Base-by-base conservation (phyloP, 2,329 filamentous ascomycete species). In the Atkinsonella texensis region DNA sequence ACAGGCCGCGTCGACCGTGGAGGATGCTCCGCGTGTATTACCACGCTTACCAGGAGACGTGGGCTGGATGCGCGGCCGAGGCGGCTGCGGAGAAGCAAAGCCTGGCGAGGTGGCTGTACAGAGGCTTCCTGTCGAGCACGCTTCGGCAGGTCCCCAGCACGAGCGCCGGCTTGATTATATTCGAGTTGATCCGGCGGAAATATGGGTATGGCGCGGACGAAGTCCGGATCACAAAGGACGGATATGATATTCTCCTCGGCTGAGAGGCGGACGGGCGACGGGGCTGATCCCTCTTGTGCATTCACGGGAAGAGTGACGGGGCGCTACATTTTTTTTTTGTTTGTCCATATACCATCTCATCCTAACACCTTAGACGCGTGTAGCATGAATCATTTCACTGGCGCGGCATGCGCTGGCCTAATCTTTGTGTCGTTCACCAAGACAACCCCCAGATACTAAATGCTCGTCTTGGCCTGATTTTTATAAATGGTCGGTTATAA, bases 131-230 rank as follows among this genome's bases (percentile, higher is more conserved):
- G 74, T 79, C 79, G 76, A 83, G 77, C 50, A 85, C 85, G 0
- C 75, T 89, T 49, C 73, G 83, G 5, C 85, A 89, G 66, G 83
- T 87, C 2, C 86, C 86, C 0, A 87, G 84, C 62, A 89, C 86
- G 2, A 85, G 82, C 54, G 85, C 85, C 0, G 86, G 85, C 0
- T 63, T 90, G 53, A 87, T 90, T 57, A 86, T 88, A 18, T 90
- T 90, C 63, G 86, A 90, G 67, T 63, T 90, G 44, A 80, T 89
- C 39, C 72, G 86, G 52, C 73, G 85, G 38, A 87, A 87, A 66
- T 89, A 88, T 58, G 83, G 82, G 1, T 72, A 78, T 53, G 74
- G 76, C 2, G 73, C 73, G 17, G 82, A 84, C 48, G 76, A 76
- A 59, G 81, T 81, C 55, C 74, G 74, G 57, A 87, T 86, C 50